Evolutionary conservation across 495 filamentous ascomycete species (phyloP), one percentile per base, ranked within the genome.

Genomic region (Darksidea phi): DNA sequence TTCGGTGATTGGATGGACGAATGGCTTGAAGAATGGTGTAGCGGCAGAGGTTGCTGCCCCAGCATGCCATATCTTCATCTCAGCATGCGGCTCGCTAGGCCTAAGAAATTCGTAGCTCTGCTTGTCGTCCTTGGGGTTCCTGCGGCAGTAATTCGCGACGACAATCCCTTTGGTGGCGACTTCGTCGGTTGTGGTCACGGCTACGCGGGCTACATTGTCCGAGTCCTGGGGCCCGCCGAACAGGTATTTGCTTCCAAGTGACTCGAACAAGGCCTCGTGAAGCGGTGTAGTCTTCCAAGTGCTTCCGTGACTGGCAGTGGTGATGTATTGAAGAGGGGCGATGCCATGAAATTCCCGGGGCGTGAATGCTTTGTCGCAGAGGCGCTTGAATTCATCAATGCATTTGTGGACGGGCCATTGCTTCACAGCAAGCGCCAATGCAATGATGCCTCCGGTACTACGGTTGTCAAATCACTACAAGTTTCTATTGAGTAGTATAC

Each of bases 391-490:
- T 15, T 75, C 59, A 8, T 59, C 54, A 24, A 74, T 73, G 48
- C 75, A 77, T 2, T 67, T 55, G 1, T 70, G 60, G 21, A 79
- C 69, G 7, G 68, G 48, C 78, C 76, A 82, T 28, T 76, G 68
- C 54, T 79, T 72, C 15, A 77, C 75, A 1, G 76, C 80, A 8
- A 86, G 70, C 0, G 76, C 80, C 37, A 84, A 70, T 2, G 83
- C 80, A 56, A 85, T 79, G 49, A 84, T 76, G 20, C 82, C 80
- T 0, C 82, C 79, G 17, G 77, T 78, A 54, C 79, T 81, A 38
- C 2, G 8, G 36, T 7, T 38, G 36, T 38, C n/a, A n/a, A 38
- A 38, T 7, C 15, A 15, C 36, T n/a, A 3, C 11, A 37, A 32
- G 43, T 54, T 32, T 38, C 25, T 15, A 34, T 1, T 12, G 32